Conservation (phyloP, 2,329 filamentous ascomycete genomes). For the Botrytis tulipae region DNA sequence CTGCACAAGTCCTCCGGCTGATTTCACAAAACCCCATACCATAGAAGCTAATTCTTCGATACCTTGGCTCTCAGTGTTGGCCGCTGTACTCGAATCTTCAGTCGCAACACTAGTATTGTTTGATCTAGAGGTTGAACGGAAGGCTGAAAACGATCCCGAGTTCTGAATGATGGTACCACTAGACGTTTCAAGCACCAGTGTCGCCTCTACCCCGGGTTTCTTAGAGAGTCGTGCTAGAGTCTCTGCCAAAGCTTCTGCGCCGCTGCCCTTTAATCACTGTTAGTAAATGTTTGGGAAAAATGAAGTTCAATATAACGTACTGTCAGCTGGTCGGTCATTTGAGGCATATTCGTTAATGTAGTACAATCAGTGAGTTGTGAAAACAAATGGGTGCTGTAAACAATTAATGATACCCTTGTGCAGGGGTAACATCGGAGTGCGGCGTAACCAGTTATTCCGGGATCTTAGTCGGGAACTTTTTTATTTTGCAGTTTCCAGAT, state of each 20-base stretch:
- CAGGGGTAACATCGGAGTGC: neutral
- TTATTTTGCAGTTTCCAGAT: constrained; percentile 6
- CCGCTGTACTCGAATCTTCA: constrained; percentile 6
- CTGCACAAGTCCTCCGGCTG: constrained; percentile 66
- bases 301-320: constrained; percentile 3
- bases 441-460: constrained; percentile 11
- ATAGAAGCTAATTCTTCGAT: constrained; percentile 71
- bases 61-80: constrained; percentile 22
- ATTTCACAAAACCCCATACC: constrained; percentile 73
- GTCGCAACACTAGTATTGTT: neutral
- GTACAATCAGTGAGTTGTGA: neutral
- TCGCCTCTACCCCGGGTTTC: constrained; percentile 77
- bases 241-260: constrained; percentile 25
- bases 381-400: neutral
- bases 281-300: neutral
- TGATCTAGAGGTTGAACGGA: constrained; percentile 39
- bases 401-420: constrained; percentile 5
- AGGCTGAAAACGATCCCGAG: constrained; percentile 56
- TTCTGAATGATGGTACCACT: constrained; percentile 74
- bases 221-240: constrained; percentile 54
- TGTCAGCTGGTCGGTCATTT: constrained; percentile 16
- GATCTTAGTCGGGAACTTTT: constrained; percentile 7
- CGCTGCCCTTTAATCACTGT: constrained; percentile 12
- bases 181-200: constrained; percentile 69
- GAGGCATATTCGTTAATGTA: constrained; percentile 9